Evolutionary conservation across 768 basidiomycete species (phyloP), one percentile per base, ranked within the genome.

Genomic region (Termitomyces sp.): DNA sequence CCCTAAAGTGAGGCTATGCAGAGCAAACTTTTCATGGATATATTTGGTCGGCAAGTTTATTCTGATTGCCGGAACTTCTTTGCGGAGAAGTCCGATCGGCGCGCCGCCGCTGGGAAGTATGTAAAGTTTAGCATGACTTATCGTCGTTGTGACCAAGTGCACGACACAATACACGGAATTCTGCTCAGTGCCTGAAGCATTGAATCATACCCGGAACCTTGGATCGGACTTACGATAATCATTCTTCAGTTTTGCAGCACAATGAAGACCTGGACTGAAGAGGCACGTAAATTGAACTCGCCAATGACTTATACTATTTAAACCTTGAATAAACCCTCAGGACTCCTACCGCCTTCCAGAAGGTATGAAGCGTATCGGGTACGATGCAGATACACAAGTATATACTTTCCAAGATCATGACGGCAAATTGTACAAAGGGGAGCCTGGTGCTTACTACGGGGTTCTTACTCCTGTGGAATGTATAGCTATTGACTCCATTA

Each of bases 321-420:
- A 58, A 54, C 47, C 33, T 36, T 49, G 27, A 46, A n/a, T 20
- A 47, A 24, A 54, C 12, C 1, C 1, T 22, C 52, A 79, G 79
- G 78, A 80, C 58, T 37, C 70, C 6, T 56, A 59, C 39, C 76
- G 76, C 44, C 70, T 81, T 7, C 78, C 79, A 7, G 73, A 75
- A 57, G 83, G 82, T 31, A 71, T 84, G 65, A 75, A 71, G 53
- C 74, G 84, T 6, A 72, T 82, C 12, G 79, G 69, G 2, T 85
- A 85, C 57, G 84, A 86, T 60, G 75, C 81, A 0, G 84, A 85
- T 55, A 75, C 78, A 0, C 66, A 73, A n/a, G 69, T 72, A 15
- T 85, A 84, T 58, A 79, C 75, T 4, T 85, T 84, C 52, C 65
- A 72, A 34, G 83, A 85, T 57, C 60, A 62, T 2, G 65, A 74